These are phyloP conservation scores for Lolium perenne DNA, from an alignment of 176 grass and related monocot genomes.

Conservation along the genomic window DNA sequence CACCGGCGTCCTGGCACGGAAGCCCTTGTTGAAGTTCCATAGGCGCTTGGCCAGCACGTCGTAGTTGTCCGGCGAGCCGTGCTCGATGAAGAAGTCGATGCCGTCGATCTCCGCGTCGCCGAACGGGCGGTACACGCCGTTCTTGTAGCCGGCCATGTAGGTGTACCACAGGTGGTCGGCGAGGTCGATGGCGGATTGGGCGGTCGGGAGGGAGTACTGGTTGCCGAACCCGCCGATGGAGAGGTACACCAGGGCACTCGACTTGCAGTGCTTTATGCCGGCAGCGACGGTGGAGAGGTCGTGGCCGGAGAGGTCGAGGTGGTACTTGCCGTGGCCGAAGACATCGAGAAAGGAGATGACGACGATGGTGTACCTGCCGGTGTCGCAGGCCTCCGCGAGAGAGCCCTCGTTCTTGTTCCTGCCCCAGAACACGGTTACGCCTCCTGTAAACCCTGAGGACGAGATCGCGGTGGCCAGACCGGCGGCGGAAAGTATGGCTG, in stretches of 20 bases:
- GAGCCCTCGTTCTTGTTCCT: not conserved
- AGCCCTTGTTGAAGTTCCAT: not conserved
- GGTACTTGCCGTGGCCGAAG: slow-evolving; percentile 1
- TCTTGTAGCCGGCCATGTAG: not conserved
- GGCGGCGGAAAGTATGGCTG: not conserved
- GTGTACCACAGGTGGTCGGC: not conserved
- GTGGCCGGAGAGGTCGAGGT: slow-evolving; percentile 29
- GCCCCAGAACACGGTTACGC: not conserved
- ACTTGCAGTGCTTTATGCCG: slow-evolving; percentile 5
- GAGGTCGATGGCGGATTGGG: not conserved
- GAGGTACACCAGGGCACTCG: not conserved
- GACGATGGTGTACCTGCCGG: not conserved
- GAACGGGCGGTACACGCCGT: not conserved
- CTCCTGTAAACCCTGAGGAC: not conserved
- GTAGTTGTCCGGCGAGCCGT: not conserved
- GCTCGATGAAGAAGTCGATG: slow-evolving; percentile 35
- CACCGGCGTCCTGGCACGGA: not conserved
- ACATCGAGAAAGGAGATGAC: not conserved
- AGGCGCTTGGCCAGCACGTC: not conserved
- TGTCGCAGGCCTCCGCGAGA: not conserved
- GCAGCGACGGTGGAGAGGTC: not conserved
- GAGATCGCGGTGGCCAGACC: not conserved
- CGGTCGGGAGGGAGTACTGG: not conserved
- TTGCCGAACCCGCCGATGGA: slow-evolving; percentile 7
- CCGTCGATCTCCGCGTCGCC: slow-evolving; percentile 19